A percentile compares a stretch with the other conserved stretches of the same genome.
Evolutionary conservation across 192 early-diverging fungal species (phyloP).

Genomic region (Backusella liffmaniae): DNA sequence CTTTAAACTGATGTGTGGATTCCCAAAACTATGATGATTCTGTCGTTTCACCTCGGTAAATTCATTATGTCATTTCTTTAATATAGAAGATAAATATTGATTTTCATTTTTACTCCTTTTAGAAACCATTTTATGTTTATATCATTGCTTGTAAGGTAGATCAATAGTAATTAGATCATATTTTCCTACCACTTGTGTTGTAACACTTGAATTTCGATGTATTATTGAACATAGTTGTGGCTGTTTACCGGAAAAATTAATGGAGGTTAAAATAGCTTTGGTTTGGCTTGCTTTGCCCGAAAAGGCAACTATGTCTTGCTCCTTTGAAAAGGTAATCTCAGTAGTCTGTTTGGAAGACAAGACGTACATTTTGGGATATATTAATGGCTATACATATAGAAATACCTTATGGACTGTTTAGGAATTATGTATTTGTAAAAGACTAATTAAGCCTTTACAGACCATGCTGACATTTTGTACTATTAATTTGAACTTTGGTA

Average conservation of each 20-base stretch:
- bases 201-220: slow-evolving; percentile 82
- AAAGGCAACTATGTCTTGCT: too few relatives aligned
- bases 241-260: slow-evolving; percentile 16
- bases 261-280: too few relatives aligned
- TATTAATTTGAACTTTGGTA: too few relatives aligned
- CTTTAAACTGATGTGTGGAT: slow-evolving; percentile 73
- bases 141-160: slow-evolving; percentile 66
- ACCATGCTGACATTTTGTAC: too few relatives aligned
- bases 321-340: too few relatives aligned
- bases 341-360: too few relatives aligned
- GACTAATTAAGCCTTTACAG: too few relatives aligned
- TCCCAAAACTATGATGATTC: slow-evolving; percentile 65
- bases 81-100: not conserved
- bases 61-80: not conserved
- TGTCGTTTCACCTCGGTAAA: slow-evolving; percentile 73
- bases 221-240: slow-evolving; percentile 66
- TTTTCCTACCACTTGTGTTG: slow-evolving; percentile 63
- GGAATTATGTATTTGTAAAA: too few relatives aligned
- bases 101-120: not conserved
- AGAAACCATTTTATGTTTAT: slow-evolving; percentile 86
- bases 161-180: not conserved
- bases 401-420: too few relatives aligned
- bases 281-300: too few relatives aligned
- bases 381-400: too few relatives aligned
- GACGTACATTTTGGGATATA: too few relatives aligned